Evolutionary conservation across 208 protist genomes (phyloP).

Genomic region (Trypanosomatidae sp.): DNA sequence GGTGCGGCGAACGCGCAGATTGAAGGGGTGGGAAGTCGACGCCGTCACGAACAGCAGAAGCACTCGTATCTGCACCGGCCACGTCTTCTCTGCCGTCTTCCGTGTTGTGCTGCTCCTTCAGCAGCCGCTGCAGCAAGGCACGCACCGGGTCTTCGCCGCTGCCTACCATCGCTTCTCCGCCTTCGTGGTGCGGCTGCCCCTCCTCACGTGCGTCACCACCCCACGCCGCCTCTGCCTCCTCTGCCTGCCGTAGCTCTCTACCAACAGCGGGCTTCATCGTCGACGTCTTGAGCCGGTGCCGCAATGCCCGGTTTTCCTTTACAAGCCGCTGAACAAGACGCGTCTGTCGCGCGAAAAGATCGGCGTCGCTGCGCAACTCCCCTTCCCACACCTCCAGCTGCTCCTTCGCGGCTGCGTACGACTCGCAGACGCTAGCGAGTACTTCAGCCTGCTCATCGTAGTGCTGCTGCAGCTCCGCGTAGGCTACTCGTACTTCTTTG

Average conservation of each 20-base stretch:
- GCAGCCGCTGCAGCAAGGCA: too few species aligned
- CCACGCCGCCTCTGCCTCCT: too few species aligned
- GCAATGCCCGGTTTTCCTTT: conserved; percentile 47
- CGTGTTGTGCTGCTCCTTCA: too few species aligned
- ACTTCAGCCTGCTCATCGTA: conserved; percentile 23
- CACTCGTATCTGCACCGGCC: neutral
- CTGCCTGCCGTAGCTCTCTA: too few species aligned
- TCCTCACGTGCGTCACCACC: too few species aligned
- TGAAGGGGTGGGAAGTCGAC: neutral
- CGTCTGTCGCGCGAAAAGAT: conserved; percentile 71
- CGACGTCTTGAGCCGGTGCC: conserved; percentile 9
- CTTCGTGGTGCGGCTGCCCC: too few species aligned
- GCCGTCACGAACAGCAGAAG: too few species aligned
- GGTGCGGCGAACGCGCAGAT: conserved; percentile 4
- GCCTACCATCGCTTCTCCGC: too few species aligned
- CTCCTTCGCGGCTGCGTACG: conserved; percentile 25
- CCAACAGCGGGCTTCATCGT: too few species aligned
- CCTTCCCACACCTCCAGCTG: conserved; percentile 52
- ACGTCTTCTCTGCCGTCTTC: neutral
- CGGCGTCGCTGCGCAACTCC: conserved; percentile 71
- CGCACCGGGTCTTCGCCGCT: too few species aligned
- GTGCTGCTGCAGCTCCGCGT: conserved; percentile 24
- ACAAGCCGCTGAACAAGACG: conserved; percentile 44
- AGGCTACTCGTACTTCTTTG: conserved; percentile 1
- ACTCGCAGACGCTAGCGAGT: conserved; percentile 12